Evolutionary conservation across 257 asterid genomes (phyloP).

Genomic region (Jaltomata sinuosa): DNA sequence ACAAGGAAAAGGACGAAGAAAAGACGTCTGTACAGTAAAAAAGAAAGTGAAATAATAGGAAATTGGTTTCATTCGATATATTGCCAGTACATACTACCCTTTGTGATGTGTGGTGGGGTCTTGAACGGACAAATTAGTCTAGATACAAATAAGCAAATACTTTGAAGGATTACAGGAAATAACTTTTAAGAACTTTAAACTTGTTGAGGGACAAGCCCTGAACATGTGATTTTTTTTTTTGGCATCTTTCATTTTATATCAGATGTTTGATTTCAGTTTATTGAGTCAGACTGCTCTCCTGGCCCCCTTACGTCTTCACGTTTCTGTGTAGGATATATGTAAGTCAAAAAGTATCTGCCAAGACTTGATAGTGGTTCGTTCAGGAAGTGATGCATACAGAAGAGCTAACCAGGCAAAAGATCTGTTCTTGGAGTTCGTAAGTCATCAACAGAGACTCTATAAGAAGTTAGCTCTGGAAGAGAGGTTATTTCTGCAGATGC

Average conservation of each 20-base stretch:
- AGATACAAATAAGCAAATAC: neutral
- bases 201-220: neutral
- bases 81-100: neutral
- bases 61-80: neutral
- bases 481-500: neutral
- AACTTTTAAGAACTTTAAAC: neutral
- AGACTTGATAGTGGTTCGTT: slow-evolving; percentile 11
- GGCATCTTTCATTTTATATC: neutral
- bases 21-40: neutral
- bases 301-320: too few species aligned
- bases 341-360: neutral
- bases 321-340: neutral
- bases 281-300: too few species aligned
- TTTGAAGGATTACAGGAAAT: neutral
- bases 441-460: neutral
- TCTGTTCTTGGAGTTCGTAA: neutral
- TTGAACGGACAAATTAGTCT: neutral
- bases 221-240: neutral
- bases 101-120: neutral
- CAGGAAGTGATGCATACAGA: slow-evolving; percentile 21
- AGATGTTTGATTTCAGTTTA: neutral
- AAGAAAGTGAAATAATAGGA: neutral
- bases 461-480: slow-evolving; percentile 1
- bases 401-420: slow-evolving; percentile 1
- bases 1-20: neutral